phyloP scores from a whole-genome alignment of 495 filamentous ascomycete genomes.

The Penicillium herquei region DNA sequence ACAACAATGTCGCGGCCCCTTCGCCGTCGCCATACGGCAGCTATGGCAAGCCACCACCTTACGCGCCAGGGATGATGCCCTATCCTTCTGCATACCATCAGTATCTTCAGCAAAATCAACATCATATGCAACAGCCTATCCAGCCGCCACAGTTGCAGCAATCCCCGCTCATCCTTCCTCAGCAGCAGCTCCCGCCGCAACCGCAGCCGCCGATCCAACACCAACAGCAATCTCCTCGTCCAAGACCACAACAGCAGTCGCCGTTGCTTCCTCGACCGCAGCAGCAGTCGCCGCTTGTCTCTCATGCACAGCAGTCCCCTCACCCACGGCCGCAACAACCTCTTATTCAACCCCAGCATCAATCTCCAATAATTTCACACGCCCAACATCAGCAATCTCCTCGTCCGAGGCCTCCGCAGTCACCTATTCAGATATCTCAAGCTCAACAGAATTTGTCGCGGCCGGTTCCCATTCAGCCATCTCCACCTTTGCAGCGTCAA shows the following conservation, averaged over 20 bases:
- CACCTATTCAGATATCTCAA: conserved; percentile 3
- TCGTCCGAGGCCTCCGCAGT: conserved; percentile 7
- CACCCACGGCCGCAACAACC: conserved; percentile 8
- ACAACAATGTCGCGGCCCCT: conserved; percentile 38
- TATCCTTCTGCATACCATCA: conserved; percentile 33
- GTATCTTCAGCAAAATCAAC: conserved; percentile 23
- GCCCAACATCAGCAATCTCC: conserved; percentile 7
- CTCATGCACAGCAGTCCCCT: conserved; percentile 5
- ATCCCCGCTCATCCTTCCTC: conserved; percentile 14
- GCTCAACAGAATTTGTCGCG: not conserved
- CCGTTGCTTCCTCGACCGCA: conserved; percentile 13
- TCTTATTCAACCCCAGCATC: conserved; percentile 1
- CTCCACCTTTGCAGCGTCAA: not conserved
- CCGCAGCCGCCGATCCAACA: conserved; percentile 3
- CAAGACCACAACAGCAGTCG: not conserved
- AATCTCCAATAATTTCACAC: conserved; percentile 1
- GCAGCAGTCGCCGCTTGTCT: conserved; percentile 10
- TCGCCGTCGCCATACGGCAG: conserved; percentile 32
- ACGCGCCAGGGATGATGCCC: conserved; percentile 39
- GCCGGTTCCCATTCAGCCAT: not conserved
- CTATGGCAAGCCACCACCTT: conserved; percentile 40
- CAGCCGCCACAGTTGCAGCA: conserved; percentile 18
- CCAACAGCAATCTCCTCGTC: conserved; percentile 5
- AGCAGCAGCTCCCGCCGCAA: conserved; percentile 11
- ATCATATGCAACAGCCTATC: conserved; percentile 11